phyloP scores from a whole-genome alignment of 2,329 filamentous ascomycete genomes.

The Ascochyta pisi region DNA sequence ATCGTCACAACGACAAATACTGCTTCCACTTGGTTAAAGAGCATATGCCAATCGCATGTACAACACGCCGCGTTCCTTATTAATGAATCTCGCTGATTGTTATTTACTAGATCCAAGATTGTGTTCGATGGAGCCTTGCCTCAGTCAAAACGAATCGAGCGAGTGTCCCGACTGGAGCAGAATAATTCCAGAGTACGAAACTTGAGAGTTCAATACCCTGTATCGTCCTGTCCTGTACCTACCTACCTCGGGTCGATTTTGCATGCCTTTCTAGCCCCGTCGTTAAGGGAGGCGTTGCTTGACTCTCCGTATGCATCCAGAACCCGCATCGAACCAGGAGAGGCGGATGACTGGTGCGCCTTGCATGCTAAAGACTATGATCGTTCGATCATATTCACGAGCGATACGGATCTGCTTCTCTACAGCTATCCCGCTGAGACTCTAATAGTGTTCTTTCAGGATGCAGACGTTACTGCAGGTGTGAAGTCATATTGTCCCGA shows the following conservation, averaged over 20 bases:
- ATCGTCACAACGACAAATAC: not conserved
- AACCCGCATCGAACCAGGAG: slow-evolving; percentile 73
- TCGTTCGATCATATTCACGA: slow-evolving; percentile 73
- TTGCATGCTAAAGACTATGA: slow-evolving; percentile 62
- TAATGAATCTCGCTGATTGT: not conserved
- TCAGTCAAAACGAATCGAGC: slow-evolving; percentile 65
- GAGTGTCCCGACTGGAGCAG: slow-evolving; percentile 66
- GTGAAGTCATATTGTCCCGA: slow-evolving; percentile 52
- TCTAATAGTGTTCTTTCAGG: slow-evolving; percentile 71
- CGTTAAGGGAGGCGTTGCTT: slow-evolving; percentile 74
- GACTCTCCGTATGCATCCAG: slow-evolving; percentile 50
- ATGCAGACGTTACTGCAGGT: slow-evolving; percentile 58
- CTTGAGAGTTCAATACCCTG: slow-evolving; percentile 50
- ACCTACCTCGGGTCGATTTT: slow-evolving; percentile 50
- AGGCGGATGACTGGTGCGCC: slow-evolving; percentile 85
- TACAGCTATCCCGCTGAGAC: slow-evolving; percentile 71
- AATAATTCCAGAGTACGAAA: slow-evolving; percentile 64
- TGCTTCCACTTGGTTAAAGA: not conserved
- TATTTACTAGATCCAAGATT: slow-evolving; percentile 60
- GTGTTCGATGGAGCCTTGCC: slow-evolving; percentile 90
- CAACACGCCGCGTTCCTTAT: too few relatives aligned
- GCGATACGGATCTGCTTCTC: slow-evolving; percentile 86
- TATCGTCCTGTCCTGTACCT: slow-evolving; percentile 36
- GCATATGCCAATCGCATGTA: too few relatives aligned
- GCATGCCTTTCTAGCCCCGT: slow-evolving; percentile 76